Evolutionary conservation across 495 filamentous ascomycete species (phyloP), one percentile per base, ranked within the genome.

Genomic region (Talaromyces adpressus): DNA sequence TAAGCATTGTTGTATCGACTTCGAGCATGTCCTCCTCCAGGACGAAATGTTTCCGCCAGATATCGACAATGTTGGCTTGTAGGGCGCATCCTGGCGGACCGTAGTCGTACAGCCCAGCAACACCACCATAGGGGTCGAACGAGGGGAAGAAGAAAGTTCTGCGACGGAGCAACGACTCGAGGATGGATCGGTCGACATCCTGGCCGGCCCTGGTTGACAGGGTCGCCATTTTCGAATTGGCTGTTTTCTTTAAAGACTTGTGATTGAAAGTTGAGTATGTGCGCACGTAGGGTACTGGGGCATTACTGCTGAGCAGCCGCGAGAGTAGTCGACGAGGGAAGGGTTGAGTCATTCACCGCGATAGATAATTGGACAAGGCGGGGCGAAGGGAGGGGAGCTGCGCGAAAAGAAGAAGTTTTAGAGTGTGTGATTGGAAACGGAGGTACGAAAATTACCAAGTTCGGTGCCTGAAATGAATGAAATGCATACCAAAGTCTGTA

Each of bases 131-230:
- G 66, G 93, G 89, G 72, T 97, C 94, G 74, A 97, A 98, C 57
- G 91, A 86, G 54, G 92, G 95, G 62, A 93, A 96, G 76, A 92
- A 97, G 82, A 98, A 95, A 77, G 93, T 80, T 73, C 93, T 88
- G 62, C 92, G 88, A 63, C 89, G 85, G 65, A 97, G 85, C 72
- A 98, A 84, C 34, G 86, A 88, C 67, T 97, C 94, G 68, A 97
- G 83, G 30, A 82, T 75, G 34, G 80, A 77, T 59, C 91, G 89
- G 71, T 97, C 93, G 64, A 98, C 86, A 71, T 89, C 85, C 80
- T 93, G 85, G 66, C 93, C 94, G 72, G 90, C 93, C 72, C 90
- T 88, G 39, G 93, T 97, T 63, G 77, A 84, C 68, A 84, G 79
- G 47, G 89, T 89, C 53, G 86, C 81, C 84, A 86, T 86, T 64